Conservation (phyloP, 306 rosid genomes). For the Pyrus pyrifolia region DNA sequence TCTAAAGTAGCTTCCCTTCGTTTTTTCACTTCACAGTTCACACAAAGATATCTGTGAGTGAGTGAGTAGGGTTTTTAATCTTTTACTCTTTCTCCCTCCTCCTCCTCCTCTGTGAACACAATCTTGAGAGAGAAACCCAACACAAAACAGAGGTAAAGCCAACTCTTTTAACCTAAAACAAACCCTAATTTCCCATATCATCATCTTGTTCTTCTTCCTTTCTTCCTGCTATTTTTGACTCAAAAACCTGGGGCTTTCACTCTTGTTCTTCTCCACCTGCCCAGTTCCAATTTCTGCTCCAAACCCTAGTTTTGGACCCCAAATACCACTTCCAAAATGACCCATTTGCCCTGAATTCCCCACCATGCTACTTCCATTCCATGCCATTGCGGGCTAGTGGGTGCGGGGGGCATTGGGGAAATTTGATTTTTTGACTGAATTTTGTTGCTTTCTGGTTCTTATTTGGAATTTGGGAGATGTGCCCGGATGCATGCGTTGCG, state of each 20-base stretch:
- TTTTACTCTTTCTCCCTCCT: conserved; percentile 22
- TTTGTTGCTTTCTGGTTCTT: background rate
- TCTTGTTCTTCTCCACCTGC: conserved; percentile 17
- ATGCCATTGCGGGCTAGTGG: conserved; percentile 37
- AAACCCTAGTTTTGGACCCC: conserved; percentile 35
- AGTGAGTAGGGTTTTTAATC: conserved; percentile 46
- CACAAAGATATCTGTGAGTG: conserved; percentile 12
- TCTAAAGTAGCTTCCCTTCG: background rate
- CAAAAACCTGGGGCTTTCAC: conserved; percentile 30
- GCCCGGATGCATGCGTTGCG: conserved; percentile 57
- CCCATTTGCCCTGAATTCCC: conserved; percentile 41
- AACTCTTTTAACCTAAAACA: conserved; percentile 27
- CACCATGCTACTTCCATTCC: conserved; percentile 45
- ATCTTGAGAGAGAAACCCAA: conserved; percentile 27
- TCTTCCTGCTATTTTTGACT: conserved; percentile 15
- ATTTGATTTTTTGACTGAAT: conserved; percentile 10
- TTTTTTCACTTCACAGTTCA: conserved; percentile 24
- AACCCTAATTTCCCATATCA: conserved; percentile 20
- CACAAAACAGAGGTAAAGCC: conserved; percentile 19
- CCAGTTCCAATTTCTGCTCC: conserved; percentile 33
- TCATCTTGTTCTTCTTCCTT: background rate
- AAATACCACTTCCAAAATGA: conserved; percentile 15
- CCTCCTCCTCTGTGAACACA: conserved; percentile 12
- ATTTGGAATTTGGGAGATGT: conserved; percentile 10
- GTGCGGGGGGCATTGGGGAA: conserved; percentile 14